Evolutionary conservation across 2,329 filamentous ascomycete genomes (phyloP).

Genomic region (Seiridium unicorne): DNA sequence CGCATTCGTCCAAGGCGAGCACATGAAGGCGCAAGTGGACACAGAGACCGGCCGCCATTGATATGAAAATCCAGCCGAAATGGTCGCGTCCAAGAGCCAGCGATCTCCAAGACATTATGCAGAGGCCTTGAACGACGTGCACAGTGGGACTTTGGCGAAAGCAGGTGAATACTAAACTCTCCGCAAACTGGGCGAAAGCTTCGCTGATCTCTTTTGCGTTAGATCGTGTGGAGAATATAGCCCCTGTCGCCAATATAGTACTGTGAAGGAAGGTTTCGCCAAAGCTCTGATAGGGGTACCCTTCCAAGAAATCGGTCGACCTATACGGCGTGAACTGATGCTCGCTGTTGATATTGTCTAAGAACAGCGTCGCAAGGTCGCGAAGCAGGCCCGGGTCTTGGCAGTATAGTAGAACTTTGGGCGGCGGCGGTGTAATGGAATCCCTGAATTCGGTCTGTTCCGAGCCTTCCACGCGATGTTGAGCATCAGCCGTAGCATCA

Average conservation of each 20-base stretch:
- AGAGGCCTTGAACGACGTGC: conserved; percentile 14
- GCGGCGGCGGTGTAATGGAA: conserved; percentile 1
- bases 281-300: conserved; percentile 11
- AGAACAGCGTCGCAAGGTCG: conserved; percentile 11
- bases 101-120: conserved; percentile 15
- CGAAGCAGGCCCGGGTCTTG: conserved; percentile 7
- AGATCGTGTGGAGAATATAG: conserved; percentile 8
- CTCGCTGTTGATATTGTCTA: conserved; percentile 15
- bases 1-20: conserved; percentile 13
- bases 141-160: conserved; percentile 11
- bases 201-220: conserved; percentile 10
- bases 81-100: conserved; percentile 14
- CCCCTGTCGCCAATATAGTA: conserved; percentile 11
- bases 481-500: conserved; percentile 10
- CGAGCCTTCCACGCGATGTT: conserved; percentile 7
- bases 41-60: conserved; percentile 16
- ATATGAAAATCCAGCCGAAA: conserved; percentile 16
- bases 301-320: conserved; percentile 7
- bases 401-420: conserved; percentile 11
- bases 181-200: conserved; percentile 12
- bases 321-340: conserved; percentile 14
- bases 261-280: conserved; percentile 13
- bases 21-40: conserved; percentile 15
- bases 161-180: conserved; percentile 13
- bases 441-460: not conserved